Percentiles rank a stretch among this genome's conserved stretches.
phyloP scores from a whole-genome alignment of 2,329 filamentous ascomycete species.

The Helminthosporium solani region DNA sequence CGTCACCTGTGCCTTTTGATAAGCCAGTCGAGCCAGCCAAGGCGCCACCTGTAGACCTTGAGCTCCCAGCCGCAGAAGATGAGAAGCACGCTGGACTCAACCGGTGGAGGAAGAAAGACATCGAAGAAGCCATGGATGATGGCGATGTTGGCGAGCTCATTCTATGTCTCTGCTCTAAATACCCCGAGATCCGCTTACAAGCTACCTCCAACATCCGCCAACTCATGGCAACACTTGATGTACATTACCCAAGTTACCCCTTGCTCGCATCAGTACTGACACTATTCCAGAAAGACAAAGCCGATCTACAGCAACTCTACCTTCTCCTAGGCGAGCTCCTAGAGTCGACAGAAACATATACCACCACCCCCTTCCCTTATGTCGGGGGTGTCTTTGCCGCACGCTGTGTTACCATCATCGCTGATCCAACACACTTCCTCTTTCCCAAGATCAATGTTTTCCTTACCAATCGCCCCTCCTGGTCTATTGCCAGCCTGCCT shows the following conservation, averaged over 20 bases:
- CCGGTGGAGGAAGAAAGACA: constrained; percentile 72
- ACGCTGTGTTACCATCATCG: constrained; percentile 68
- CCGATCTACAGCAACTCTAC: constrained; percentile 76
- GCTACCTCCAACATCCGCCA: constrained; percentile 69
- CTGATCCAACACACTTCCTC: constrained; percentile 75
- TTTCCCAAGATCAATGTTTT: constrained; percentile 87
- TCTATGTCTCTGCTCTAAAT: constrained; percentile 71
- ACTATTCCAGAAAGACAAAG: constrained; percentile 60
- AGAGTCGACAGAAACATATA: constrained; percentile 59
- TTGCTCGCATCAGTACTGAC: constrained; percentile 4
- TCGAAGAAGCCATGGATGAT: constrained; percentile 77
- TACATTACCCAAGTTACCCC: constrained; percentile 23
- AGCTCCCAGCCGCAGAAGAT: constrained; percentile 44
- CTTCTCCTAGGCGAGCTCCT: constrained; percentile 76
- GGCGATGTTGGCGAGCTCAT: constrained; percentile 70
- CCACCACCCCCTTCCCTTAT: constrained; percentile 60
- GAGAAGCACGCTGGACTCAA: constrained; percentile 51
- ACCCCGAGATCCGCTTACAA: constrained; percentile 76
- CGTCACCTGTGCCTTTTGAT: constrained; percentile 24
- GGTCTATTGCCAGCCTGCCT: constrained; percentile 62
- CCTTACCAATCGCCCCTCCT: constrained; percentile 73
- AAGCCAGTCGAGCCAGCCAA: constrained; percentile 16
- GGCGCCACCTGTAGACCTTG: constrained; percentile 26
- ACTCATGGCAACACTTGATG: constrained; percentile 54
- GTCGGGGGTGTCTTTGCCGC: constrained; percentile 74